Percentiles rank a stretch among this genome's conserved stretches.
Evolutionary conservation across 75 land plant species (phyloP).

Genomic region (Sequoiadendron giganteum): DNA sequence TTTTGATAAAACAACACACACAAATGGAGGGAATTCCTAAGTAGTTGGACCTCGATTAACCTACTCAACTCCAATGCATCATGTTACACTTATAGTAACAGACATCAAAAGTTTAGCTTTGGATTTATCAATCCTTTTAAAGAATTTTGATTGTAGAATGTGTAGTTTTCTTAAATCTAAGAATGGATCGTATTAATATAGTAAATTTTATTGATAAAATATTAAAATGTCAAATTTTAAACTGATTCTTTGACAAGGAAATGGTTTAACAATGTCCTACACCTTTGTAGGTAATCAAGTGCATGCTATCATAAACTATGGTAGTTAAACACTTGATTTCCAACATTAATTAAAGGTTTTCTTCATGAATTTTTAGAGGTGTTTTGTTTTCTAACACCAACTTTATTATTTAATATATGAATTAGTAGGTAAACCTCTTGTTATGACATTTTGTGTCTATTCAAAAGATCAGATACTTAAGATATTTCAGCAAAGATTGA

Average conservation of each 20-base stretch:
- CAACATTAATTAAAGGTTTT: neutral
- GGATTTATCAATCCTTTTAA: neutral
- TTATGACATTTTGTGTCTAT: slow-evolving; percentile 84
- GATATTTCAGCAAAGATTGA: slow-evolving; percentile 71
- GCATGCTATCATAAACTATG: neutral
- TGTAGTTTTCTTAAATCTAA: neutral
- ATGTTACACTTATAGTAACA: neutral
- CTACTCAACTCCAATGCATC: neutral
- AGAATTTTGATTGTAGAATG: neutral
- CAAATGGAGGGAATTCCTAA: neutral
- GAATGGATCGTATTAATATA: neutral
- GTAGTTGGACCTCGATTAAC: neutral
- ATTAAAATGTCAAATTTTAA: neutral
- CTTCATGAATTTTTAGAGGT: neutral
- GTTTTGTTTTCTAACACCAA: neutral
- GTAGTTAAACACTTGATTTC: neutral
- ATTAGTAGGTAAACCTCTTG: slow-evolving; percentile 74
- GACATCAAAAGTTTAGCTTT: neutral
- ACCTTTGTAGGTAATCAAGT: neutral
- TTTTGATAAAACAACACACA: neutral
- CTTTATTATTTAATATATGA: neutral
- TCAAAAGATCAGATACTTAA: slow-evolving; percentile 84
- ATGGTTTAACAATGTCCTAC: neutral
- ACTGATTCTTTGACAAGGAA: neutral
- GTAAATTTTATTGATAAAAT: neutral